Evolutionary conservation across 139 green algal species (phyloP), one percentile per base, ranked within the genome.

Genomic region (Bryopsis sp.): DNA sequence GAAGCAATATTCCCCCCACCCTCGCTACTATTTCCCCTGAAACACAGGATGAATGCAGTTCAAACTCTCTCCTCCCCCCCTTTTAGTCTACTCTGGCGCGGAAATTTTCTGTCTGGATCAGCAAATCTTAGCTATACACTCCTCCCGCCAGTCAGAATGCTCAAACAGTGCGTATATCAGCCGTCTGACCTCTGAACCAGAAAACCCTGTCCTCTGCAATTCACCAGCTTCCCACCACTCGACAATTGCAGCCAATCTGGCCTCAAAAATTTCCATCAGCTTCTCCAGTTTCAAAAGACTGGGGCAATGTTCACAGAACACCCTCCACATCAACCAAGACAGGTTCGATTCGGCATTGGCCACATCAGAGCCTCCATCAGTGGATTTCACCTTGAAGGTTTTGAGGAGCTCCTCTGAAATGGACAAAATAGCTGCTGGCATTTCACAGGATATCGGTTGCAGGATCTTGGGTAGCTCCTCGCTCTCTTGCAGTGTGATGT

Each of bases 131-230:
- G 43, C 11, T 26, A 54, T 54, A 19, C 43, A 54, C 15, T 69
- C 62, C 26, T 69, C 62, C 28, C 62, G 35, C 28, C 54, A 31
- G 29, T 69, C 62, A 8, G 62, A 69, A n/a, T 69, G 62, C 37
- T 69, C 62, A 22, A 69, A 69, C 7, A 50, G 39, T 57, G 62
- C 37, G 31, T 37, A 69, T 24, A 69, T 69, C 7, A 69, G 35
- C 19, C 8, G 48, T 3, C 37, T 35, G 3, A 69, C 26, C 19
- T 69, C 62, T 24, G 48, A 35, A 33, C 35, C 15, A 31, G 62
- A 50, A 24, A 69, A 69, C 6, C 62, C 62, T 38, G 39, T 22
- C 37, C 26, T 24, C 28, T 33, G n/a, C 19, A 69, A 36, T 31
- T 28, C 7, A 5, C 62, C 62, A 7, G 38, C 11, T 32, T 6